Base-by-base conservation (phyloP, 2,329 filamentous ascomycete genomes). In the Myriosclerotinia curreyana region DNA sequence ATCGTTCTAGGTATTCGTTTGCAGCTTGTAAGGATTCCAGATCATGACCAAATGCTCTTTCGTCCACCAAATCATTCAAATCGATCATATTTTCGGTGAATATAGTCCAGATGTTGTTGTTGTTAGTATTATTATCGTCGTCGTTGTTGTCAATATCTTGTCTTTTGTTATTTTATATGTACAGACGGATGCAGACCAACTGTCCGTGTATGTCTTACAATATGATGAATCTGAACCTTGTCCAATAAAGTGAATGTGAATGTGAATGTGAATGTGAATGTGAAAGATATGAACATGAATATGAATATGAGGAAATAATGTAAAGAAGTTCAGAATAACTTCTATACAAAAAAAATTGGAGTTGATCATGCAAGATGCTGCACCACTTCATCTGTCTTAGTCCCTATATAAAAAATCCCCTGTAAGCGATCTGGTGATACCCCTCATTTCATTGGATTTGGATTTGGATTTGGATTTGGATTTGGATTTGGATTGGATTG, bases 1-100 rank as follows among this genome's bases (percentile, higher is more conserved):
- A 46, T 40, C 60, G 60, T 34, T 54, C 50, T 7, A 62, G 60
- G 25, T 62, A 62, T 62, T 62, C 60, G 34, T 62, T 62, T 42
- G 60, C 60, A 20, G 49, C 48, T 34, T 55, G 60, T 31, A 62
- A 17, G 20, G 60, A 62, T 22, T 62, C 40, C n/a, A 62, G 4
- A 62, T 62, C 60, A 15, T 62, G 12, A 44, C 60, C 60, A 36
- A 48, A 62, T 15, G 50, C 60, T 54, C 60, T 42, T 14, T 62
- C 50, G 36, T 62, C 60, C 20, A 62, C 40, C 31, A 62, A 38
- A 17, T 38, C 50, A 44, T 52, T 54, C 2, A 62, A 17, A 20
- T 62, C 40, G 12, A 62, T 62, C 56, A 60, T 60, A 3, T 48
- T 50, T 40, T 1, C 28, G 14, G 44, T n/a, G 14, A 22, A 49